phyloP scores from a whole-genome alignment of 2,329 filamentous ascomycete species.

The Arthroderma uncinatum region DNA sequence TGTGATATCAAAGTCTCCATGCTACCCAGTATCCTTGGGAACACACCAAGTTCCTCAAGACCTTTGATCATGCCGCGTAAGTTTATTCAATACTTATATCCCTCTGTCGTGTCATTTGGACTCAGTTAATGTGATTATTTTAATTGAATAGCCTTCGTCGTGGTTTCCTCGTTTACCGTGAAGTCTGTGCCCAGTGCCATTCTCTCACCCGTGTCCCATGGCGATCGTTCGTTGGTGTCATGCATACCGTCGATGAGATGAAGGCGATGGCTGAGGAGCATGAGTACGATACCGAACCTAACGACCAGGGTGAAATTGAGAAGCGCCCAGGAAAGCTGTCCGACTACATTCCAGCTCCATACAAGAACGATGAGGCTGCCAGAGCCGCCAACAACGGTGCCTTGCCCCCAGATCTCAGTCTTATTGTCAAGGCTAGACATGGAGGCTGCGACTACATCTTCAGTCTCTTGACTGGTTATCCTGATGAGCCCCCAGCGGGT shows the following conservation, averaged over 20 bases:
- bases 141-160: conserved; percentile 65
- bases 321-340: conserved; percentile 98
- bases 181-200: conserved; percentile 97
- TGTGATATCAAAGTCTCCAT: conserved; percentile 58
- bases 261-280: conserved; percentile 96
- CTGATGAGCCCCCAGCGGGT: conserved; percentile 87
- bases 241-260: conserved; percentile 95
- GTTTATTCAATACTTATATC: conserved; percentile 30
- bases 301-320: conserved; percentile 95
- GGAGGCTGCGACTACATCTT: conserved; percentile 99
- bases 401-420: conserved; percentile 87
- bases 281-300: conserved; percentile 96
- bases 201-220: conserved; percentile 90
- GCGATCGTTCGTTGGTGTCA: conserved; percentile 75
- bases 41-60: conserved; percentile 82
- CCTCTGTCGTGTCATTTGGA: background rate
- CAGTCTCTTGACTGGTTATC: conserved; percentile 90
- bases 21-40: conserved; percentile 90
- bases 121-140: conserved; percentile 8
- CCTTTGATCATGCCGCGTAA: conserved; percentile 94
- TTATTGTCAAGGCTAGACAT: conserved; percentile 96
- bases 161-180: conserved; percentile 98
- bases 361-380: conserved; percentile 98
- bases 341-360: conserved; percentile 87
- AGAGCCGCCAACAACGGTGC: conserved; percentile 98